Conservation (phyloP, 139 green algal species). For the Auxenochlorella protothecoides region DNA sequence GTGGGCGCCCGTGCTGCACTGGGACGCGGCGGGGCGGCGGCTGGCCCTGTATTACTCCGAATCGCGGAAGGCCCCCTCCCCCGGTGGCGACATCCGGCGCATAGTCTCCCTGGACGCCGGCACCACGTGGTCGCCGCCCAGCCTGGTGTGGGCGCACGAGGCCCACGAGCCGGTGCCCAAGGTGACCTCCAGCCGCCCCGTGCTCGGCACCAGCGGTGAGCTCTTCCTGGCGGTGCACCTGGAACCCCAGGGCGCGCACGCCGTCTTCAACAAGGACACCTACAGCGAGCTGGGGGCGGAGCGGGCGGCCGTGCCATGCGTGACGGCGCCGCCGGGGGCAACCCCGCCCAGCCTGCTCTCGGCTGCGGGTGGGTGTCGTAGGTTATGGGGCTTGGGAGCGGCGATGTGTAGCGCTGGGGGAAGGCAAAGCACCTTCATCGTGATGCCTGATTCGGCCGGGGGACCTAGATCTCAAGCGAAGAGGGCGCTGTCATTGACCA, state of each 20-base stretch:
- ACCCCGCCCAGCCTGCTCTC: not conserved
- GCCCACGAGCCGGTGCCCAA: constrained; percentile 21
- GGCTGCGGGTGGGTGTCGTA: too few relatives aligned
- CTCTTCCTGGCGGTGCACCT: constrained; percentile 3
- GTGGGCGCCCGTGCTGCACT: constrained; percentile 24
- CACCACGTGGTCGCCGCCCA: constrained; percentile 11
- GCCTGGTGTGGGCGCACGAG: constrained; percentile 16
- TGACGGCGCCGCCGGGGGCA: not conserved
- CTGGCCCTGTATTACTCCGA: constrained; percentile 31
- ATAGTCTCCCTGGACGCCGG: constrained; percentile 8
- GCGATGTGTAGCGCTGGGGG: too few relatives aligned
- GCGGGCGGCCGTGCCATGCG: not conserved
- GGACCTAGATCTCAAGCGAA: too few relatives aligned
- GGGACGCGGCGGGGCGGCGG: constrained; percentile 9
- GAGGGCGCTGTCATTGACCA: too few relatives aligned
- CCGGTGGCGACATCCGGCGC: constrained; percentile 26
- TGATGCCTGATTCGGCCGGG: too few relatives aligned
- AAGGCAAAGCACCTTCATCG: too few relatives aligned
- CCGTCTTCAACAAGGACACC: constrained; percentile 4
- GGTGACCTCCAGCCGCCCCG: constrained; percentile 3
- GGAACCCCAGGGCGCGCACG: constrained; percentile 10
- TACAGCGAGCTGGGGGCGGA: constrained; percentile 9
- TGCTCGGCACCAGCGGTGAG: constrained; percentile 4
- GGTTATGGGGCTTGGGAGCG: too few relatives aligned
- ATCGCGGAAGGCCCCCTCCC: constrained; percentile 18